Evolutionary conservation across 2,329 filamentous ascomycete species (phyloP).

Genomic region (Fusarium sp.): DNA sequence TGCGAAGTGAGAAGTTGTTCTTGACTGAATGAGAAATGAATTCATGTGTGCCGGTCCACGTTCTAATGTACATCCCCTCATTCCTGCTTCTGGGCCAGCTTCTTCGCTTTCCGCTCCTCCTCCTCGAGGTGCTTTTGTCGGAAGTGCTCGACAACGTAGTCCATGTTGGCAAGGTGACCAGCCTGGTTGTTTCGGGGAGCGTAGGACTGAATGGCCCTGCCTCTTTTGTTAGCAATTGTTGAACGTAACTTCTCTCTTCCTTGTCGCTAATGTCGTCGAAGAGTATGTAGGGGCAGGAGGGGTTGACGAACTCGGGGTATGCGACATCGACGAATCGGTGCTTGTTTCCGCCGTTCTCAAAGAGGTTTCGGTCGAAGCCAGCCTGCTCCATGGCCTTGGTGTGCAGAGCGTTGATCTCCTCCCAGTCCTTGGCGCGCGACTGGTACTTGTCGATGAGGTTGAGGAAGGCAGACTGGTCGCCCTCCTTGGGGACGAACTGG

Average conservation of each 20-base stretch:
- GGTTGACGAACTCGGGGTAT: constrained; percentile 63
- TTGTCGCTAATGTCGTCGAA: background rate
- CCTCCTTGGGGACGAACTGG: constrained; percentile 59
- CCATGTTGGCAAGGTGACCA: constrained; percentile 62
- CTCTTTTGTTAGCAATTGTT: constrained; percentile 34
- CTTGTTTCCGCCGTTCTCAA: constrained; percentile 55
- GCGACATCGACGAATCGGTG: constrained; percentile 60
- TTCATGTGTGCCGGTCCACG: constrained; percentile 38
- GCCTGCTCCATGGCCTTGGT: constrained; percentile 63
- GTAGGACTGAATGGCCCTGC: constrained; percentile 60
- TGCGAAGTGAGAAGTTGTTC: background rate
- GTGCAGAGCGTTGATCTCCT: constrained; percentile 61
- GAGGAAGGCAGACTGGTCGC: constrained; percentile 57
- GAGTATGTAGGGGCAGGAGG: background rate
- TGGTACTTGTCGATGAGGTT: constrained; percentile 57
- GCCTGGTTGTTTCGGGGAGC: constrained; percentile 62
- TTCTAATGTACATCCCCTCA: constrained; percentile 43
- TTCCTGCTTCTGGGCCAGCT: constrained; percentile 53
- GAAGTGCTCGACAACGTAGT: constrained; percentile 66
- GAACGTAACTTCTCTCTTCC: background rate
- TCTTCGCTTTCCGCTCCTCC: constrained; percentile 63
- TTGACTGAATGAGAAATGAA: constrained; percentile 35
- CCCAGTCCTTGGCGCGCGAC: constrained; percentile 59
- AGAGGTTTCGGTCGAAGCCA: constrained; percentile 64
- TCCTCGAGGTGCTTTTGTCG: constrained; percentile 61